These are phyloP conservation scores for Apocynum venetum DNA, from an alignment of 257 asterid genomes.

Conservation along the genomic window DNA sequence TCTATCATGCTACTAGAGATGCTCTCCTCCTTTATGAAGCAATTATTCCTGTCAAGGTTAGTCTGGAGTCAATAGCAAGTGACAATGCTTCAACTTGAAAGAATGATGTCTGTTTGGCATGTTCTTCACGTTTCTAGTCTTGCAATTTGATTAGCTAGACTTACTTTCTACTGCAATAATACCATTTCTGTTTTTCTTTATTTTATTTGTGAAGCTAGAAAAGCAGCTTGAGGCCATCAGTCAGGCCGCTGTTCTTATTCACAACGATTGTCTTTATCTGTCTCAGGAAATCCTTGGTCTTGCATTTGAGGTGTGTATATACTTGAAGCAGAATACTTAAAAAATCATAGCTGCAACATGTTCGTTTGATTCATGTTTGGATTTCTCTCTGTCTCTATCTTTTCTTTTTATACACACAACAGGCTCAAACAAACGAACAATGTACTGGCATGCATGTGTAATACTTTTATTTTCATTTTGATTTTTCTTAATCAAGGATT, in stretches of 20 bases:
- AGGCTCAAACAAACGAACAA: neutral
- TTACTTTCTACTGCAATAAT: conserved; percentile 4
- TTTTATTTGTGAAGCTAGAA: conserved; percentile 62
- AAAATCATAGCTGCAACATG: neutral
- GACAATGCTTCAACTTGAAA: neutral
- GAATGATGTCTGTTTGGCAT: neutral
- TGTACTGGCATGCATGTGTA: neutral
- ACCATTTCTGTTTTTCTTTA: conserved; percentile 4
- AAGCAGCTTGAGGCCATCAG: conserved; percentile 84
- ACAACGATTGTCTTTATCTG: conserved; percentile 89
- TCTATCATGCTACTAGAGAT: conserved; percentile 83
- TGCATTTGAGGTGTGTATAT: conserved; percentile 68
- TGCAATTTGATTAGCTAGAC: neutral
- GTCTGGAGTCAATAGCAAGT: conserved; percentile 23
- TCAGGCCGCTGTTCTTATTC: conserved; percentile 91
- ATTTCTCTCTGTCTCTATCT: neutral
- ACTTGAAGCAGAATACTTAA: neutral
- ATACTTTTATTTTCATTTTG: neutral
- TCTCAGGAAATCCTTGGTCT: conserved; percentile 96
- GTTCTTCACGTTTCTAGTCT: neutral
- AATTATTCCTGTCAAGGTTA: conserved; percentile 84
- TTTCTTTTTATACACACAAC: neutral
- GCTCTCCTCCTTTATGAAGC: conserved; percentile 88
- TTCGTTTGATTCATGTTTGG: neutral
- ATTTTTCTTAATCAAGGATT: neutral